Percentiles rank a stretch among this genome's conserved stretches.
Conservation (phyloP, 805 yeast species). For the Geotrichum ghanense region DNA sequence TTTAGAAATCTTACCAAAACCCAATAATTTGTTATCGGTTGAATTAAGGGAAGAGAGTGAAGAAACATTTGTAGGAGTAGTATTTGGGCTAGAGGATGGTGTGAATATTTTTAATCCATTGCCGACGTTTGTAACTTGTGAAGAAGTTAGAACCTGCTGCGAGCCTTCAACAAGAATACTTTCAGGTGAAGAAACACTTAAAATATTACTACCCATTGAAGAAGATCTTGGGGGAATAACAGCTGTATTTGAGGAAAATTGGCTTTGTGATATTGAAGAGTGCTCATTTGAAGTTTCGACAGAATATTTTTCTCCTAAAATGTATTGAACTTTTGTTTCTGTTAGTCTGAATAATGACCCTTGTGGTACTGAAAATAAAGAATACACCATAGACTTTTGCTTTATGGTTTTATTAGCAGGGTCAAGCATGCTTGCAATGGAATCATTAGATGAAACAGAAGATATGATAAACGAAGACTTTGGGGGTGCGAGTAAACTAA, state of each 20-base stretch:
- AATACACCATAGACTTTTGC: neutral
- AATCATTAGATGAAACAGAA: neutral
- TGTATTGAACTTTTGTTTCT: slow-evolving; percentile 1
- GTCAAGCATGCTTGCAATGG: neutral
- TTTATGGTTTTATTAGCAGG: neutral
- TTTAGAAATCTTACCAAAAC: too few relatives aligned
- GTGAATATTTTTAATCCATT: too few relatives aligned
- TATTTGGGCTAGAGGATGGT: neutral
- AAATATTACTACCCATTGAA: neutral
- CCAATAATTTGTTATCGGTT: neutral
- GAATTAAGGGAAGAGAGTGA: neutral
- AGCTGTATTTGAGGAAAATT: neutral
- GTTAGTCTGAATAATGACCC: slow-evolving; percentile 2
- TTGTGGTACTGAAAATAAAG: slow-evolving; percentile 4
- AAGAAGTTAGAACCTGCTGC: too few relatives aligned
- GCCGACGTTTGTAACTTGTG: too few relatives aligned
- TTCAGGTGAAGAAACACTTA: too few relatives aligned
- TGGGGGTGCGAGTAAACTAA: neutral
- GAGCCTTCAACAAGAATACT: too few relatives aligned
- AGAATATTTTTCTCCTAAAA: neutral
- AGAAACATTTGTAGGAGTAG: neutral
- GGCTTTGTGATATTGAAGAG: too few relatives aligned
- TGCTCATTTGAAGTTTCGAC: too few relatives aligned
- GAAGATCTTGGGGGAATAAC: slow-evolving; percentile 1
- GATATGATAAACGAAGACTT: neutral